These are phyloP conservation scores for Solanum peruvianum DNA, from an alignment of 257 asterid genomes.

Conservation along the genomic window DNA sequence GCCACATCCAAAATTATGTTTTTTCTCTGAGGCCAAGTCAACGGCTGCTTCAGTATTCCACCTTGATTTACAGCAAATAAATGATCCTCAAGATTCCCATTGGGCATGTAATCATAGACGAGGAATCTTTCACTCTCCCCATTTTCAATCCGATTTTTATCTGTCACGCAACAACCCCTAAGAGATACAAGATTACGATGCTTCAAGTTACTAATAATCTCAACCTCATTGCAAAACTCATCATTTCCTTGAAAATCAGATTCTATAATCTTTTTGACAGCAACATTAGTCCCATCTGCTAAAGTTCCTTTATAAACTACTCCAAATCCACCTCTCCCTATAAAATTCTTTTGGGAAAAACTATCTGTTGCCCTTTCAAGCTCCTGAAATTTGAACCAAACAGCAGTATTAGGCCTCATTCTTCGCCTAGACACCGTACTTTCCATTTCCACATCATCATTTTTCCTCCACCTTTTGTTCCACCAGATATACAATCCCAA, in stretches of 20 bases:
- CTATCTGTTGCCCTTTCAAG: conserved; percentile 64
- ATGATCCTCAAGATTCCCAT: conserved; percentile 79
- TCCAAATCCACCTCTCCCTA: conserved; percentile 89
- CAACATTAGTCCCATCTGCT: conserved; percentile 61
- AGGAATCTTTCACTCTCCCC: conserved; percentile 57
- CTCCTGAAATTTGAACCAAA: conserved; percentile 61
- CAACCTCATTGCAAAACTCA: conserved; percentile 89
- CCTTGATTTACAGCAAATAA: conserved; percentile 23
- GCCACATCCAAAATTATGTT: conserved; percentile 81
- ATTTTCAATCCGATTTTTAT: conserved; percentile 12
- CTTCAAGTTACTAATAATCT: conserved; percentile 79
- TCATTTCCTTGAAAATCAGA: conserved; percentile 65
- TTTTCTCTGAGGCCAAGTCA: conserved; percentile 81
- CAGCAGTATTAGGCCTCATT: conserved; percentile 57
- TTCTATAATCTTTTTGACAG: conserved; percentile 65
- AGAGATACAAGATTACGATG: conserved; percentile 85
- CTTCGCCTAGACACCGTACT: conserved; percentile 31
- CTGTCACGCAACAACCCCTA: conserved; percentile 77
- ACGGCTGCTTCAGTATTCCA: conserved; percentile 8
- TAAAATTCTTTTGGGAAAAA: conserved; percentile 53
- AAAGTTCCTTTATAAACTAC: conserved; percentile 64
- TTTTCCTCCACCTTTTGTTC: conserved; percentile 30
- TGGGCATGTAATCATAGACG: conserved; percentile 79
- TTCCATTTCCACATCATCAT: conserved; percentile 23
- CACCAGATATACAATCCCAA: conserved; percentile 55